Evolutionary conservation across 257 asterid species (phyloP), one percentile per base, ranked within the genome.

Genomic region (Osmanthus fragrans): DNA sequence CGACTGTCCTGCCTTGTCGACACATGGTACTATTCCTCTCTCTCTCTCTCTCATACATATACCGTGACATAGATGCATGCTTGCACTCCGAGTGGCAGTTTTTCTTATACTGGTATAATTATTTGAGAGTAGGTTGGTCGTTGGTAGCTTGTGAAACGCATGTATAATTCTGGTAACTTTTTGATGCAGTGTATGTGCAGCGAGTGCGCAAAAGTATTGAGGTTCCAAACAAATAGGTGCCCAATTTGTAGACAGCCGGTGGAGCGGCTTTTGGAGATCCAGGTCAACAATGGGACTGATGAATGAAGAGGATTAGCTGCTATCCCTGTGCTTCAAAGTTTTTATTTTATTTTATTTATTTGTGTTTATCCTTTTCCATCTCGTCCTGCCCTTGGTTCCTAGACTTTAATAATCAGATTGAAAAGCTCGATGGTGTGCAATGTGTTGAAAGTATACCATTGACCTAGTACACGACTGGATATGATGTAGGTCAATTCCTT

Each of bases 181-280:
- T 80, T 76, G 65, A 70, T 84, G 92, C 96, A 96, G 99, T 96
- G 99, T 70, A 90, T 93, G 98, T 96, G 99, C 90, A 96, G 97
- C 37, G 98, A 90, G 82, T 96, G 99, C 68, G 99, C 99, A n/a
- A 89, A 91, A 79, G 97, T 96, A 30, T 88, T 96, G 86, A 90
- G 98, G 91, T 88, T 92, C 81, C 99, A 96, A 82, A 92, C 99
- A 8, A 88, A 96, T 80, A 80, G 99, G 82, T 96, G 99, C 73
- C 99, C 99, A 12, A 96, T 93, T 60, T 96, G 99, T 87, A 90
- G 99, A 66, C 99, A 96, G 78, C 98, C 98, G 15, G 96, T 92
- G 9, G 99, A 93, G 91, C 92, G 97, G 51, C 97, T 93, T 75
- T 82, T 96, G 84, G 98, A 92, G 97, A 96, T 96, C 85, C 89